Evolutionary conservation across 345 rosid species (phyloP), one percentile per base, ranked within the genome.

Genomic region (Sonneratia alba): DNA sequence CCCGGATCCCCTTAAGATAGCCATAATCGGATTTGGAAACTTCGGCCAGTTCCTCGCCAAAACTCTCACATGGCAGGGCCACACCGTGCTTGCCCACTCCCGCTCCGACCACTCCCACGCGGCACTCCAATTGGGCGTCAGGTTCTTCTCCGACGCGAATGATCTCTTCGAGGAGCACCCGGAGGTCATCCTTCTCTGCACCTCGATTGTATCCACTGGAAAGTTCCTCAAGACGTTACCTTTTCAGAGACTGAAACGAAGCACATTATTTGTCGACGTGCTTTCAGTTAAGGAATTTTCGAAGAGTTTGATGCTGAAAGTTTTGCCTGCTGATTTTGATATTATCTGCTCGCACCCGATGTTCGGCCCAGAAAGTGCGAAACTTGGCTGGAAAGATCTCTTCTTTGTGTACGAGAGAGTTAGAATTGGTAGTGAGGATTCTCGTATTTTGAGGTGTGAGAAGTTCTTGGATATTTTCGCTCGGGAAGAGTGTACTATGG

Each of bases 21-120:
- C 91, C 65, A 73, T 93, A 24, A 4, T 93, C 51, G 97, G 97
- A 2, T 93, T 91, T 59, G 98, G 92, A 1, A 93, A 87, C 80
- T 89, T 79, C 72, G 97, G 96, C 3, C 98, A 88, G 53, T 91
- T 91, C 81, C 89, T 91, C 49, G 84, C 92, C 66, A 85, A 79
- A 76, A 82, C 92, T 72, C 81, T 93, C 21, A 38, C 79, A 42
- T 70, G 83, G 11, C 97, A 88, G 59, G 96, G 97, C 67, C 97
- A 93, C 77, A 56, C 78, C 3, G 69, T 89, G 59, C 76, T 89
- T 21, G 89, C 92, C 16, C 75, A 87, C 56, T 91, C 97, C 9
- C 85, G 93, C 62, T 80, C 91, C 67, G 85, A 88, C 68, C 76
- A 89, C 77, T 75, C 83, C 61, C 72, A 43, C 34, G n/a, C 48